phyloP scores from a whole-genome alignment of 306 rosid genomes.

The Citrullus amarus region DNA sequence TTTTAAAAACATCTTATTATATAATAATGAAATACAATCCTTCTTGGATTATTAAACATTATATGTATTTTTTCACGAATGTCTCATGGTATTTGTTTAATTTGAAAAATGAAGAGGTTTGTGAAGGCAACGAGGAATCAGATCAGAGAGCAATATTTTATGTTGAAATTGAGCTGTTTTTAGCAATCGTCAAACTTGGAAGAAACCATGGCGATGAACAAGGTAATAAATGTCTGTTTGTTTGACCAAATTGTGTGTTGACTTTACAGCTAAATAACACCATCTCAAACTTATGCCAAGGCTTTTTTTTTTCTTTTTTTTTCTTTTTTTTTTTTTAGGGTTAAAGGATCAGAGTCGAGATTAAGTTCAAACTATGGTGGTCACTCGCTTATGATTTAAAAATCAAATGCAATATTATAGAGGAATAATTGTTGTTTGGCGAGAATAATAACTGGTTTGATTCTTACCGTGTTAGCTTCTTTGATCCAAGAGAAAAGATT shows the following conservation, averaged over 20 bases:
- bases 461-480: background rate
- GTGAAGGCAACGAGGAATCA: background rate
- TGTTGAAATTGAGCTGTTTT: background rate
- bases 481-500: background rate
- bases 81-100: background rate
- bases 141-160: background rate
- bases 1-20: too few species aligned
- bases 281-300: too few species aligned
- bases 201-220: background rate
- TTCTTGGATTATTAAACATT: background rate
- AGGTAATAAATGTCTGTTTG: background rate
- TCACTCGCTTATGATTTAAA: too few species aligned
- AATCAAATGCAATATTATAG: too few species aligned
- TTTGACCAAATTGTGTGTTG: background rate
- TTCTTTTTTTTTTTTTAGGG: too few species aligned
- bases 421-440: background rate
- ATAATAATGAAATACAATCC: background rate
- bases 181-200: background rate
- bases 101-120: background rate
- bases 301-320: too few species aligned
- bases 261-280: background rate
- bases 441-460: background rate
- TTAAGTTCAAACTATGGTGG: too few species aligned
- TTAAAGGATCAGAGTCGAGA: too few species aligned
- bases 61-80: background rate